Evolutionary conservation across 768 basidiomycete genomes (phyloP).

Genomic region (Phlegmacium glaucopus): DNA sequence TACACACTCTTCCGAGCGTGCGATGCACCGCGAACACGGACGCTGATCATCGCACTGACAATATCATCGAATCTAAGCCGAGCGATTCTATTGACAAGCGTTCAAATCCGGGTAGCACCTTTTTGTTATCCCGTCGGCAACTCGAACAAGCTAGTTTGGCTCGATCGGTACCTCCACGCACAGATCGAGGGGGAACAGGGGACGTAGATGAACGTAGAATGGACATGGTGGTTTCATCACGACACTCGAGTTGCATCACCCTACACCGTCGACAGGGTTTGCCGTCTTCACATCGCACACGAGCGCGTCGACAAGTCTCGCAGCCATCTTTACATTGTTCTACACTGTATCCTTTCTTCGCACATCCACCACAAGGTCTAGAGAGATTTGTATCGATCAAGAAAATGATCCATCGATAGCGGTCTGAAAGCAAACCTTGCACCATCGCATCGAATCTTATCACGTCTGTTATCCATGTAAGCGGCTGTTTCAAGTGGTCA

Average conservation of each 20-base stretch:
- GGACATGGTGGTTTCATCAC: slow-evolving; percentile 35
- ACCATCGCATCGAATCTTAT: slow-evolving; percentile 61
- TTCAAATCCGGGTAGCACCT: slow-evolving; percentile 32
- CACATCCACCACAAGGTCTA: slow-evolving; percentile 59
- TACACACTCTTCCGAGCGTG: slow-evolving; percentile 51
- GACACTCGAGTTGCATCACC: slow-evolving; percentile 47
- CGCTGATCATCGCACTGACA: slow-evolving; percentile 59
- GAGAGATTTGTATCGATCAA: slow-evolving; percentile 1
- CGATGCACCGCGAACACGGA: slow-evolving; percentile 57
- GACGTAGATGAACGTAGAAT: slow-evolving; percentile 11
- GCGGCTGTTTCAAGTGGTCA: neutral
- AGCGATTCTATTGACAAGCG: neutral
- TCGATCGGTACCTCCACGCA: slow-evolving; percentile 39
- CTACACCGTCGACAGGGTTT: slow-evolving; percentile 52
- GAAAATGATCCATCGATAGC: slow-evolving; percentile 1
- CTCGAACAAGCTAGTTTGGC: slow-evolving; percentile 58
- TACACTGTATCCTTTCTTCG: slow-evolving; percentile 48
- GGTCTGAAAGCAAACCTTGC: slow-evolving; percentile 33
- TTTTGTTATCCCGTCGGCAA: slow-evolving; percentile 65
- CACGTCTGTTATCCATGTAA: slow-evolving; percentile 36
- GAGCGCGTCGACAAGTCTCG: slow-evolving; percentile 55
- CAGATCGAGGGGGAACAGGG: slow-evolving; percentile 12
- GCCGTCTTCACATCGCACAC: slow-evolving; percentile 49
- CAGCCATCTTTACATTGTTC: slow-evolving; percentile 63
- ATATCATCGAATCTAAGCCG: slow-evolving; percentile 5